Conservation (phyloP, 176 grass and related monocot species). For the Miscanthus lutarioriparius region DNA sequence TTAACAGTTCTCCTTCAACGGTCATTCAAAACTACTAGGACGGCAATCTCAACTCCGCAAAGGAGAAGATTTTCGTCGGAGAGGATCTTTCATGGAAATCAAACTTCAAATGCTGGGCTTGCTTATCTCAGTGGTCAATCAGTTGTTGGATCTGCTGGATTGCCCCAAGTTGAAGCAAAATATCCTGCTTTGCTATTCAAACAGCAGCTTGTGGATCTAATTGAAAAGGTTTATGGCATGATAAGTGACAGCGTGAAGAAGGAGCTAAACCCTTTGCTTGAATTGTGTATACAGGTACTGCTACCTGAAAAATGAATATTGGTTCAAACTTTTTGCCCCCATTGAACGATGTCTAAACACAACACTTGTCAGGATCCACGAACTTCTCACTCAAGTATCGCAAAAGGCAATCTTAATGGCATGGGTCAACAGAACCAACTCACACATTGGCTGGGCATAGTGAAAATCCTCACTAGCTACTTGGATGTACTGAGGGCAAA, state of each 20-base stretch:
- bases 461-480: constrained; percentile 58
- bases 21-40: constrained; percentile 64
- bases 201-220: constrained; percentile 81
- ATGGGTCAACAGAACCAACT: constrained; percentile 56
- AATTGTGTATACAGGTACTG: constrained; percentile 76
- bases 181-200: constrained; percentile 91
- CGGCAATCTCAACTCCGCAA: constrained; percentile 60
- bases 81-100: constrained; percentile 68
- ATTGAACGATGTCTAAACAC: constrained; percentile 32
- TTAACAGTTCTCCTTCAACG: constrained; percentile 70
- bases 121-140: constrained; percentile 54
- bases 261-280: constrained; percentile 81
- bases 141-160: constrained; percentile 48
- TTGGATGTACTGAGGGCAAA: constrained; percentile 61
- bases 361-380: constrained; percentile 55
- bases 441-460: constrained; percentile 59
- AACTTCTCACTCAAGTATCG: constrained; percentile 52
- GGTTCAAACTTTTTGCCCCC: not conserved
- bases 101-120: constrained; percentile 65
- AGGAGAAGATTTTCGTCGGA: constrained; percentile 67
- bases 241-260: constrained; percentile 83
- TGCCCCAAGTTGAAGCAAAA: constrained; percentile 79
- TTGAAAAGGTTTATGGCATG: constrained; percentile 87
- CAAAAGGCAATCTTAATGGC: constrained; percentile 56
- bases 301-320: constrained; percentile 18